Conservation (phyloP, 2,329 filamentous ascomycete genomes). For the Microsporum canis region DNA sequence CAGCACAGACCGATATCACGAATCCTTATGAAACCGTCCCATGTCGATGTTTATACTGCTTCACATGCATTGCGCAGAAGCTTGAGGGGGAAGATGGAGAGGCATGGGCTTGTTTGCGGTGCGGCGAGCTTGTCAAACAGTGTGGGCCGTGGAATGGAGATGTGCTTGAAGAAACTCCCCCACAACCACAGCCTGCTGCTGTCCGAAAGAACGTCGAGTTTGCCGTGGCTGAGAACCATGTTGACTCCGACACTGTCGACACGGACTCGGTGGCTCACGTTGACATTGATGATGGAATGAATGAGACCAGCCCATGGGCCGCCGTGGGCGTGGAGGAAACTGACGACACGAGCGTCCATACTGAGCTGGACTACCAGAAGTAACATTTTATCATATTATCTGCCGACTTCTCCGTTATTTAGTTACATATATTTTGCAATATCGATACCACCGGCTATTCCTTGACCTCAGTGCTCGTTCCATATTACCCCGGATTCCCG, state of each 20-base stretch:
- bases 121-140: conserved; percentile 69
- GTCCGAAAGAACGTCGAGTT: conserved; percentile 35
- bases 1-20: conserved; percentile 82
- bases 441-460: neutral
- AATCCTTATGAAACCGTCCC: conserved; percentile 89
- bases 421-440: neutral
- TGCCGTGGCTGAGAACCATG: conserved; percentile 17
- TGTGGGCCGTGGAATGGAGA: conserved; percentile 90
- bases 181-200: conserved; percentile 21
- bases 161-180: conserved; percentile 45
- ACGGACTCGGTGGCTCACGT: conserved; percentile 19
- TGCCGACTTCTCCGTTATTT: neutral
- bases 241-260: conserved; percentile 13
- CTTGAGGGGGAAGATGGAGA: conserved; percentile 89
- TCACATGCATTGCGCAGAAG: conserved; percentile 81
- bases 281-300: conserved; percentile 24
- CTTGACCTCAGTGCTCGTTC: neutral
- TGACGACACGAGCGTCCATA: conserved; percentile 14
- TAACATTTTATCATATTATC: neutral
- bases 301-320: conserved; percentile 31
- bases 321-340: conserved; percentile 23
- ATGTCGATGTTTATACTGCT: conserved; percentile 91
- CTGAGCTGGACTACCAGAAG: conserved; percentile 5
- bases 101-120: conserved; percentile 83
- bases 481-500: neutral